Evolutionary conservation across 768 basidiomycete species (phyloP), one percentile per base, ranked within the genome.

Genomic region (Chalciporus pseudorubinellus): DNA sequence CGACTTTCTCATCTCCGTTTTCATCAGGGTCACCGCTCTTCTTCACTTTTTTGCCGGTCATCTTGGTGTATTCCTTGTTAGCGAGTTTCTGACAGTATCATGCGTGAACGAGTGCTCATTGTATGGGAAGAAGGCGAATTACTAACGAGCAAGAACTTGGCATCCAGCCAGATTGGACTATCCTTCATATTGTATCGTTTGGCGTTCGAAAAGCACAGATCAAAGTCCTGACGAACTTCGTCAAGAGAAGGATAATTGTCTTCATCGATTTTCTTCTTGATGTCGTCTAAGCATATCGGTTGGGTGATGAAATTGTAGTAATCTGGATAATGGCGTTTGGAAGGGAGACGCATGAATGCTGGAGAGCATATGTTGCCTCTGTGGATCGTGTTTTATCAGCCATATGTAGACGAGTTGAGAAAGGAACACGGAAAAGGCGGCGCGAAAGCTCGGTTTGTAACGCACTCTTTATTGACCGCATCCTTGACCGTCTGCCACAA

Each of bases 271-370:
- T 82, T 79, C 60, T 81, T 79, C 77, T 92, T 92, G 73, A 97
- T 92, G 57, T 95, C 91, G 39, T 92, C 88, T 45, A 97, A 75
- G 22, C 90, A 85, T 59, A 97, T 91, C 26, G 95, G 94, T 21
- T 80, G 75, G 59, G 83, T 75, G 64, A 95, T 95, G 57, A 85
- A 54, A 20, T 70, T 65, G 70, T 95, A 97, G 71, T 98, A 98
- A 73, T 95, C 93, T 36, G 92, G 82, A 69, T 89, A 92, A 51
- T 75, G 74, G 51, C 83, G 80, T 70, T 84, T 88, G 39, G 82
- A 77, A 18, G 88, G 88, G 57, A 83, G 78, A 52, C 78, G 80
- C 62, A 86, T 66, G 68, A 92, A 93, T 60, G 81, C 81, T 53
- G 72, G 56, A 21, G 87, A 82, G 51, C 89, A 73, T 57, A 72